Evolutionary conservation across 1,139 yeast species (phyloP).

Genomic region (Pneumocystis carinii): DNA sequence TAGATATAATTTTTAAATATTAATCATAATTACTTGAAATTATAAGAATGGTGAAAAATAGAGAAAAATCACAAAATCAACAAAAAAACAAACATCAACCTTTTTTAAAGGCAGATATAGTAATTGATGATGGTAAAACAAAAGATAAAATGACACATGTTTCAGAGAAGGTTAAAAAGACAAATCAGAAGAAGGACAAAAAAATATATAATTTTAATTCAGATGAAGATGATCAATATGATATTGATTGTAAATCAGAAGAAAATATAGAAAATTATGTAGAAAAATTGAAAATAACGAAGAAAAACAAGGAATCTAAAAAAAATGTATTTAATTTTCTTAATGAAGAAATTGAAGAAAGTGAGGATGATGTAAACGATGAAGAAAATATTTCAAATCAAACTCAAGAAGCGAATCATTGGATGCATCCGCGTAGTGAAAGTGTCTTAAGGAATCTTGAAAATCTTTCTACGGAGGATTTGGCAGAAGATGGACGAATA

Average conservation of each 20-base stretch:
- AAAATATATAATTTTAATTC: neutral
- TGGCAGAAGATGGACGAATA: conserved; percentile 2
- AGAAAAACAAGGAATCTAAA: neutral
- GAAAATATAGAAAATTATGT: neutral
- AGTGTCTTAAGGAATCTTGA: neutral
- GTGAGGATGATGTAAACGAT: neutral
- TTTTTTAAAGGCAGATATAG: neutral
- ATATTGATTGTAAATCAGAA: neutral
- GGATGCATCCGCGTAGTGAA: neutral
- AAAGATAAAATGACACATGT: neutral
- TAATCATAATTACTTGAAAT: neutral
- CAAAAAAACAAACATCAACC: neutral
- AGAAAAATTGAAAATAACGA: neutral
- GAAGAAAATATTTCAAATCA: neutral
- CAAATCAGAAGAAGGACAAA: neutral
- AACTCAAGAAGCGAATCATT: conserved; percentile 3
- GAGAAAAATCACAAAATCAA: neutral
- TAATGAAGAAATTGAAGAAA: conserved; percentile 1
- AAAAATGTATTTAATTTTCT: conserved; percentile 1
- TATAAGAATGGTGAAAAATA: neutral
- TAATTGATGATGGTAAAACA: neutral
- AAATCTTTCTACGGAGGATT: conserved; percentile 5
- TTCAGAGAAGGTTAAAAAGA: neutral
- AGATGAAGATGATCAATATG: neutral
- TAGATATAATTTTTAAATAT: neutral